Percentiles rank a stretch among this genome's conserved stretches.
phyloP scores from a whole-genome alignment of 371 early-diverging fungal genomes.

The Apophysomyces elegans region DNA sequence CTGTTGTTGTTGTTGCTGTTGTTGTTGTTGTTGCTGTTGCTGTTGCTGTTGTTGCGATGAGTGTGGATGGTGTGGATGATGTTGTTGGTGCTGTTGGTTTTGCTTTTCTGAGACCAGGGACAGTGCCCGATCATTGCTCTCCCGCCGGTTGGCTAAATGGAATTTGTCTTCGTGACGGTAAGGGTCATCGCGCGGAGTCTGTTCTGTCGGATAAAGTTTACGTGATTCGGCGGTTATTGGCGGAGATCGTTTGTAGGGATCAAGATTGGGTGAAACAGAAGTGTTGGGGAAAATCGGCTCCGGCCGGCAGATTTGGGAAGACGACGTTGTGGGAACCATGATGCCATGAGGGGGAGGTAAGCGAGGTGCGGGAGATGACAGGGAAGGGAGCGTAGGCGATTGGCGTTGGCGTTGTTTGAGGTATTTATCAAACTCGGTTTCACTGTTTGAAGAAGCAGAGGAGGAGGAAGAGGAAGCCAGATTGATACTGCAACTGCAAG shows the following conservation, averaged over 20 bases:
- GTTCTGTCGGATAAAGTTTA: constrained; percentile 8
- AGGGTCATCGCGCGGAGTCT: constrained; percentile 10
- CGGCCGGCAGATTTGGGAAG: constrained; percentile 31
- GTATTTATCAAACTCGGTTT: constrained; percentile 37
- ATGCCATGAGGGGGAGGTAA: constrained; percentile 5
- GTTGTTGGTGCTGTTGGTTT: neutral
- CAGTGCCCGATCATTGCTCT: constrained; percentile 19
- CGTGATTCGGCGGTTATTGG: constrained; percentile 2
- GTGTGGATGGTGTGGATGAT: constrained; percentile 1
- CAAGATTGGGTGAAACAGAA: constrained; percentile 10
- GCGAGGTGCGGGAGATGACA: constrained; percentile 7
- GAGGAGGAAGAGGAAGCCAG: constrained; percentile 14
- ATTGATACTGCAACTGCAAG: constrained; percentile 31
- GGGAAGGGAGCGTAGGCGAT: constrained; percentile 30
- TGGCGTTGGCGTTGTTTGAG: constrained; percentile 25
- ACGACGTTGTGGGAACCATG: neutral
- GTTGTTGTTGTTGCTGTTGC: neutral
- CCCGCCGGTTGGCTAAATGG: constrained; percentile 9
- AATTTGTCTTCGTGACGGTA: constrained; percentile 8
- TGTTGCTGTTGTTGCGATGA: neutral
- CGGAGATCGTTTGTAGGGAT: constrained; percentile 11
- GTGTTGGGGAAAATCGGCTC: constrained; percentile 39
- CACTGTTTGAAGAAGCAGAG: constrained; percentile 17
- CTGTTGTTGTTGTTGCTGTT: neutral
- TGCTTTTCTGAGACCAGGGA: constrained; percentile 4